These are phyloP conservation scores for Taphrina sp. DNA, from an alignment of 1,139 yeast genomes.

Conservation along the genomic window DNA sequence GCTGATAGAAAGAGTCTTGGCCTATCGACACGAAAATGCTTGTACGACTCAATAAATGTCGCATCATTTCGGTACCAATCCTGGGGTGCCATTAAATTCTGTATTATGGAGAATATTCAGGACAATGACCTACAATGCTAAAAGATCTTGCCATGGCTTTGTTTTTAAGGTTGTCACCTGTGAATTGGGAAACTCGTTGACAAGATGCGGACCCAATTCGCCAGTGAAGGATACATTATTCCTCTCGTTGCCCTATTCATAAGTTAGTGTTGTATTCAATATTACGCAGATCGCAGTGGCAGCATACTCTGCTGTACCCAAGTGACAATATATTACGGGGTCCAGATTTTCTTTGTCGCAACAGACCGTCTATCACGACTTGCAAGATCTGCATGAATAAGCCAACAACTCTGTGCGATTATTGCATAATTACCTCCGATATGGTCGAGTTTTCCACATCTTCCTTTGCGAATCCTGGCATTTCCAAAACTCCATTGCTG, in stretches of 20 bases:
- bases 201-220: slow-evolving; percentile 13
- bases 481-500: too few species aligned
- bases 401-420: too few species aligned
- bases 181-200: slow-evolving; percentile 30
- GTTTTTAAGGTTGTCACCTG: slow-evolving; percentile 29
- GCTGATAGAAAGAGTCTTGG: slow-evolving; percentile 30
- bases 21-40: slow-evolving; percentile 29
- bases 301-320: slow-evolving; percentile 30
- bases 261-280: not conserved
- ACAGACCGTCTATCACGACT: not conserved
- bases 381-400: slow-evolving; percentile 10
- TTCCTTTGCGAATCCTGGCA: too few species aligned
- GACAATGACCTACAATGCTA: not conserved
- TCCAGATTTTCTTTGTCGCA: slow-evolving; percentile 1
- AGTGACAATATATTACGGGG: slow-evolving; percentile 24
- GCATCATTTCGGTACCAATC: slow-evolving; percentile 31
- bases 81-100: slow-evolving; percentile 14
- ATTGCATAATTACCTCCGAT: too few species aligned
- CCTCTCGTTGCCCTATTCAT: slow-evolving; percentile 25
- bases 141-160: slow-evolving; percentile 21
- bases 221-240: slow-evolving; percentile 16
- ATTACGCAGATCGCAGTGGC: not conserved
- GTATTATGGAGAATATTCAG: not conserved
- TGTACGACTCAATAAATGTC: slow-evolving; percentile 24
- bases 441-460: too few species aligned